A percentile compares a stretch with the other conserved stretches of the same genome.
Conservation (phyloP, 1,284 basidiomycete genomes). For the Kwoniella shivajii region DNA sequence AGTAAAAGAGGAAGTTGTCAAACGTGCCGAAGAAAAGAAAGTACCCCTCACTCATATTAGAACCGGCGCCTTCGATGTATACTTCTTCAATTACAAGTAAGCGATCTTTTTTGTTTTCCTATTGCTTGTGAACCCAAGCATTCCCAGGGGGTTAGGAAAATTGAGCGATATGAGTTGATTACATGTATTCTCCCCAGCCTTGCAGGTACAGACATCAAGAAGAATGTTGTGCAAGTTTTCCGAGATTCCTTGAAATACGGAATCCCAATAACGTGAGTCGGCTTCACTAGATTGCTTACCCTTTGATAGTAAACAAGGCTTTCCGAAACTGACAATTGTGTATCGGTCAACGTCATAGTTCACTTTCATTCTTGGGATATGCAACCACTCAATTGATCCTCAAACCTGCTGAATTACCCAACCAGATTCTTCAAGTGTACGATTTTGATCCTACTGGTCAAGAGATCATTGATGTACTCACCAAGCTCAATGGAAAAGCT, state of each 20-base stretch:
- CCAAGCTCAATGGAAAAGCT: constrained; percentile 8
- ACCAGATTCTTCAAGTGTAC: constrained; percentile 1
- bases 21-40: constrained; percentile 5
- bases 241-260: constrained; percentile 6
- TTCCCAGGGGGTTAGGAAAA: too few relatives aligned
- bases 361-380: constrained; percentile 11
- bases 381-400: constrained; percentile 8
- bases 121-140: not conserved
- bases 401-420: not conserved
- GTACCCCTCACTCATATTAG: constrained; percentile 14
- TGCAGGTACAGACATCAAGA: constrained; percentile 5
- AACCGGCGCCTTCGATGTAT: constrained; percentile 12
- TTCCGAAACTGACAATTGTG: not conserved
- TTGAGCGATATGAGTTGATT: not conserved
- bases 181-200: not conserved
- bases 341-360: not conserved
- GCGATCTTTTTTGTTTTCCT: not conserved
- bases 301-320: not conserved
- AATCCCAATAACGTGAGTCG: constrained; percentile 16
- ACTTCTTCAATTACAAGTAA: constrained; percentile 8
- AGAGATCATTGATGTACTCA: constrained; percentile 4
- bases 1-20: constrained; percentile 11
- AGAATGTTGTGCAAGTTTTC: constrained; percentile 10
- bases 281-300: too few relatives aligned
- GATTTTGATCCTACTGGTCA: constrained; percentile 11